A percentile compares a stretch with the other conserved stretches of the same genome.
Conservation (phyloP, 768 basidiomycete genomes). For the Agrocybe pediades region DNA sequence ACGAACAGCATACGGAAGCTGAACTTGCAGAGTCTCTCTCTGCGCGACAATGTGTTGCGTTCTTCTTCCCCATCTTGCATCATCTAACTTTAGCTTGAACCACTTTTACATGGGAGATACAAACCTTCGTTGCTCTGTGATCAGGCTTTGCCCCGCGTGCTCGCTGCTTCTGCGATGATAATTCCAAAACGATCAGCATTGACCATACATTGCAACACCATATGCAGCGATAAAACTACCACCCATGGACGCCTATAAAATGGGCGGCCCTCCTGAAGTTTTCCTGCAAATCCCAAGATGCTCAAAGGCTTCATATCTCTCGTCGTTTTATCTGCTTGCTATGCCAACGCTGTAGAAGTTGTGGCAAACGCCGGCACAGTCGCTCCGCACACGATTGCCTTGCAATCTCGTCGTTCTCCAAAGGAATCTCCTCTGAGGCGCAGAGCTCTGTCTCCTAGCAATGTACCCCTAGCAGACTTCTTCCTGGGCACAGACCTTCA, state of each 20-base stretch:
- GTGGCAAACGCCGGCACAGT: constrained; percentile 8
- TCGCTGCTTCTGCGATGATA: constrained; percentile 7
- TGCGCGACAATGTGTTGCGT: not conserved
- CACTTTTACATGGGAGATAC: constrained; percentile 6
- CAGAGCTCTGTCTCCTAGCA: constrained; percentile 38
- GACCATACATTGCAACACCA: not conserved
- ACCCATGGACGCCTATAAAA: not conserved
- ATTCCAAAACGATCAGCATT: not conserved
- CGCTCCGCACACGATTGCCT: constrained; percentile 31
- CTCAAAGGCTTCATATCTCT: constrained; percentile 6
- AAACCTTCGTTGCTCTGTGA: constrained; percentile 7
- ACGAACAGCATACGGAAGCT: not conserved
- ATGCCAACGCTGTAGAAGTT: constrained; percentile 8
- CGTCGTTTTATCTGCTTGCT: constrained; percentile 7
- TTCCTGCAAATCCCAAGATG: not conserved
- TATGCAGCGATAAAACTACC: not conserved
- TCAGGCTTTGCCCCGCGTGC: constrained; percentile 12
- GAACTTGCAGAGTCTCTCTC: not conserved
- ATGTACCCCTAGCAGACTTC: constrained; percentile 51
- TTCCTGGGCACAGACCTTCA: constrained; percentile 62
- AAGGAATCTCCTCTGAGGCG: constrained; percentile 25
- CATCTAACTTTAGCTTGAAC: constrained; percentile 7
- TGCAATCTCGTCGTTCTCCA: constrained; percentile 27
- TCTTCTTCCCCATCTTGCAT: not conserved
- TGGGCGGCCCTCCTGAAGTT: not conserved